These are phyloP conservation scores for Pezicula rhizophila DNA, from an alignment of 2,329 filamentous ascomycete species.

Conservation along the genomic window DNA sequence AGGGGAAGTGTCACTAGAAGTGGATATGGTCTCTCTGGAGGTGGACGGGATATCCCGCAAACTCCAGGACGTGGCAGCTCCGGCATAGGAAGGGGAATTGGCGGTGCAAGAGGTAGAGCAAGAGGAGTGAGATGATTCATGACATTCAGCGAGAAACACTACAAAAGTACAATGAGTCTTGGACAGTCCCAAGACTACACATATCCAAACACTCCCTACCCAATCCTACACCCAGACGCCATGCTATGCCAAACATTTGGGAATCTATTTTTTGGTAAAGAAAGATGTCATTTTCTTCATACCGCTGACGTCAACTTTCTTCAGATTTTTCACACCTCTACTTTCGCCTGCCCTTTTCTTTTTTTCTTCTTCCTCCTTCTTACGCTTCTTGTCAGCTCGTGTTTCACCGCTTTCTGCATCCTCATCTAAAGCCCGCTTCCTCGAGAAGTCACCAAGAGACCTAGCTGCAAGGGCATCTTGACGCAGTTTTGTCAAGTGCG, in stretches of 20 bases:
- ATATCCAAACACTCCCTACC: neutral
- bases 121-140: constrained; percentile 34
- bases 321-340: constrained; percentile 69
- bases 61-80: constrained; percentile 30
- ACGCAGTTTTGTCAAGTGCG: constrained; percentile 59
- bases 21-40: constrained; percentile 19
- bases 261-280: constrained; percentile 61
- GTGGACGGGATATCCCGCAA: constrained; percentile 21
- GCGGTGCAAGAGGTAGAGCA: constrained; percentile 49
- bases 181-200: constrained; percentile 1
- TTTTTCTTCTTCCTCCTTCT: constrained; percentile 83
- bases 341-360: constrained; percentile 72
- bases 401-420: constrained; percentile 52
- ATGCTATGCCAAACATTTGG: constrained; percentile 1
- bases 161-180: constrained; percentile 5
- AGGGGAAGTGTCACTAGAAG: constrained; percentile 13
- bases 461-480: constrained; percentile 66
- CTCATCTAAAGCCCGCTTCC: constrained; percentile 62
- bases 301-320: constrained; percentile 83
- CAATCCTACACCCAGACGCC: constrained; percentile 4
- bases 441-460: constrained; percentile 62
- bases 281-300: constrained; percentile 98
- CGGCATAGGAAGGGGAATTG: constrained; percentile 40
- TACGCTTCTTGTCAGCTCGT: constrained; percentile 73
- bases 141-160: neutral